Evolutionary conservation across 768 basidiomycete species (phyloP).

Genomic region (Phlebiopsis gigantea): DNA sequence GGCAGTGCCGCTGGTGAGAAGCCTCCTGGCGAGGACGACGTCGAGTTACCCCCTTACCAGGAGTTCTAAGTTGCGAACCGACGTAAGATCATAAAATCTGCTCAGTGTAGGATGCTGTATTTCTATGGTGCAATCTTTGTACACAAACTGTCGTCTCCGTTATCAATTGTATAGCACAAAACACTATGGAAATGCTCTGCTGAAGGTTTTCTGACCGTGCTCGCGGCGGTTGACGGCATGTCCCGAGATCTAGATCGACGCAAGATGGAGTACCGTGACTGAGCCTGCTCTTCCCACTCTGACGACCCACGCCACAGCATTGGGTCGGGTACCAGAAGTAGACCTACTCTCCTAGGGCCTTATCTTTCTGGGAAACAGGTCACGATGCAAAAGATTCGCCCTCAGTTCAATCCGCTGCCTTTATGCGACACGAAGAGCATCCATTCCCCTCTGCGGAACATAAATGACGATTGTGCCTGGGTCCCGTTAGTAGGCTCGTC

Average conservation of each 20-base stretch:
- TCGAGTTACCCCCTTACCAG: slow-evolving; percentile 40
- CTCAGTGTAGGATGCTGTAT: not conserved
- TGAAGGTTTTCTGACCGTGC: not conserved
- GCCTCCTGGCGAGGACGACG: slow-evolving; percentile 26
- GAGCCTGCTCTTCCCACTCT: not conserved
- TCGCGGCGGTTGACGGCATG: not conserved
- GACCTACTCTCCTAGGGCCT: not conserved
- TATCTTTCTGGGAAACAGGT: no score
- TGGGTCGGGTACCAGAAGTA: not conserved
- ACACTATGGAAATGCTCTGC: no score
- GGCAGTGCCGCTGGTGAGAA: slow-evolving; percentile 5
- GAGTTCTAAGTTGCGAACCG: slow-evolving; percentile 25
- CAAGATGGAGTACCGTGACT: not conserved
- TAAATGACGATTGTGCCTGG: slow-evolving; percentile 16
- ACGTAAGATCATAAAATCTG: no score
- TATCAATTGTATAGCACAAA: not conserved
- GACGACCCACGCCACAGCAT: not conserved
- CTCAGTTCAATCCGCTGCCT: slow-evolving; percentile 11
- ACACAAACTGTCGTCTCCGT: not conserved
- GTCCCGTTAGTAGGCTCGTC: slow-evolving; percentile 25
- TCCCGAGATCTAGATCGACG: not conserved
- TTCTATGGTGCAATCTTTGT: not conserved
- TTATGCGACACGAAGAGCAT: not conserved
- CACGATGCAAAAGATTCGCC: not conserved
- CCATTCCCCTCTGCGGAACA: not conserved